These are phyloP conservation scores for Hirschfeldia incana DNA, from an alignment of 345 rosid species.

Conservation along the genomic window DNA sequence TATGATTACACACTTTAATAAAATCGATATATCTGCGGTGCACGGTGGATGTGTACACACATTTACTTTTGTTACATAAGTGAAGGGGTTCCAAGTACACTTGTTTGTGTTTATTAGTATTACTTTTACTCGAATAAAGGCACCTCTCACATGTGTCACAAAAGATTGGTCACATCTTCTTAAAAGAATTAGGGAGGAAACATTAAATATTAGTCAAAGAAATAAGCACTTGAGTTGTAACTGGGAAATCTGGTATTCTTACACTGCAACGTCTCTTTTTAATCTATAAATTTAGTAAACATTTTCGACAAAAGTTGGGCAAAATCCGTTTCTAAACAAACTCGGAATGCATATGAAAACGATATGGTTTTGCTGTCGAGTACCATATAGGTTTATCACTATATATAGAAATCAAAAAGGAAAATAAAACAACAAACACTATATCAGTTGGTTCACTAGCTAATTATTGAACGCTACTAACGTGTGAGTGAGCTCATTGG, in stretches of 20 bases:
- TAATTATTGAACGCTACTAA: background rate
- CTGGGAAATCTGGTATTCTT: background rate
- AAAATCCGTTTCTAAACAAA: background rate
- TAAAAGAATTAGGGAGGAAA: background rate
- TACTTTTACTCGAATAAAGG: slow-evolving; percentile 11
- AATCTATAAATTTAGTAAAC: background rate
- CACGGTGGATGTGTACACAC: background rate
- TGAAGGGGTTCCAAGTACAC: slow-evolving; percentile 18
- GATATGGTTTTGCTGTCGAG: background rate
- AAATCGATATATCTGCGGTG: background rate
- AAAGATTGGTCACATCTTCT: slow-evolving; percentile 24
- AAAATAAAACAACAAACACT: background rate
- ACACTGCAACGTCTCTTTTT: background rate
- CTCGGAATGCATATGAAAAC: background rate
- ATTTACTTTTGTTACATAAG: slow-evolving; percentile 6
- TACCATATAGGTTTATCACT: background rate
- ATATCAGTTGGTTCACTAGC: background rate
- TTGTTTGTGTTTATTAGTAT: background rate
- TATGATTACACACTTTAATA: slow-evolving; percentile 8
- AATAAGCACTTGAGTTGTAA: background rate
- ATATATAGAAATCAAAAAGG: background rate
- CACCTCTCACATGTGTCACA: slow-evolving; percentile 25
- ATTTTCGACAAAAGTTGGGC: background rate
- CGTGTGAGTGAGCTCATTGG: slow-evolving; percentile 11
- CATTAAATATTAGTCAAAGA: slow-evolving; percentile 1